Evolutionary conservation across 306 rosid species (phyloP).

Genomic region (Quercus aquifolioides): DNA sequence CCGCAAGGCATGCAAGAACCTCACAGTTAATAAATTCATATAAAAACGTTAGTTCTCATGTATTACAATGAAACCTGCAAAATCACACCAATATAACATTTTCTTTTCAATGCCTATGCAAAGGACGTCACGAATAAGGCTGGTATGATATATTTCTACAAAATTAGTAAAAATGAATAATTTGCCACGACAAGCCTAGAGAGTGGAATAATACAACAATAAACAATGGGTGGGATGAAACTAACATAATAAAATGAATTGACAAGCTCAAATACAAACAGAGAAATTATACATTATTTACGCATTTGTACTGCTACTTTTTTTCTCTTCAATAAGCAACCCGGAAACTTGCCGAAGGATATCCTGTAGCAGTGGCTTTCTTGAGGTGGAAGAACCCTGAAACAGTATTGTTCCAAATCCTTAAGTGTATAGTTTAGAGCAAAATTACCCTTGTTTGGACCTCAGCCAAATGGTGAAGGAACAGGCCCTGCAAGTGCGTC

Average conservation of each 20-base stretch:
- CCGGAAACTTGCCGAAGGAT: background rate
- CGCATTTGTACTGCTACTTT: background rate
- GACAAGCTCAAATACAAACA: slow-evolving; percentile 11
- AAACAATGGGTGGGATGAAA: background rate
- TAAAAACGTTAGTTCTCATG: too few relatives aligned
- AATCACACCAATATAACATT: background rate
- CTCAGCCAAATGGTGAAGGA: slow-evolving; percentile 93
- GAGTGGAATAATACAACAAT: background rate
- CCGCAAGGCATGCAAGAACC: too few relatives aligned
- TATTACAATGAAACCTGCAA: too few relatives aligned
- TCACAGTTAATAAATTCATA: too few relatives aligned
- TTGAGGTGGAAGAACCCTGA: background rate
- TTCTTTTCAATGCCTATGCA: background rate
- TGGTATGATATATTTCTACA: background rate
- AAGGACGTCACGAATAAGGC: background rate
- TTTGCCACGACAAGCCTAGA: background rate
- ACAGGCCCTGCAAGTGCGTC: slow-evolving; percentile 84
- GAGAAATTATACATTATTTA: background rate
- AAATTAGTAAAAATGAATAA: background rate
- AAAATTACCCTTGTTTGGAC: background rate
- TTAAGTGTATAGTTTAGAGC: background rate
- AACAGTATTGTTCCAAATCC: background rate
- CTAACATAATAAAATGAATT: background rate
- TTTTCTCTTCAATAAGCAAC: background rate
- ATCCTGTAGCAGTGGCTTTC: background rate